Evolutionary conservation across 805 yeast species (phyloP), one percentile per base, ranked within the genome.

Genomic region (Myxozyma neglecta): DNA sequence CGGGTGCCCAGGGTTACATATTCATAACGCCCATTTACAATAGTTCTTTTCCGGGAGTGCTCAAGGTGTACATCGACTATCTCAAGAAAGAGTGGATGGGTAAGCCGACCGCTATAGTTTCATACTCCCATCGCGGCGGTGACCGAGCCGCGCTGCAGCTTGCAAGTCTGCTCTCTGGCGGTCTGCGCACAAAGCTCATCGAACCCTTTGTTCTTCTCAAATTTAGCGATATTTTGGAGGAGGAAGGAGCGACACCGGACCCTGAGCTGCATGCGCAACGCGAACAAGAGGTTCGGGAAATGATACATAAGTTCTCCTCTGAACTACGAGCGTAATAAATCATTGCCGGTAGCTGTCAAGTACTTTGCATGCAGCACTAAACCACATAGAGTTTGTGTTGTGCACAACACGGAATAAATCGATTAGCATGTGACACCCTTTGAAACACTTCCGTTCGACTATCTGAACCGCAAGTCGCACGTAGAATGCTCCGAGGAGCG

Each of bases 21-120:
- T 70, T 77, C 54, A 73, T 77, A 9, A 57, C 75, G 9, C 79
- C 80, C 10, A 74, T 76, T 58, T 77, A 77, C 67, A 77, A 77
- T 58, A 68, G 75, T 68, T 73, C 78, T 7, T 71, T 70, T 51
- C 78, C 80, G 9, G 79, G 77, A 1, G 70, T 66, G 11, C 66
- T 77, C 49, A 77, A 77, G 64, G 75, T 75, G 55, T 77, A 78
- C 5, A 55, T 77, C 16, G 80, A 77, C 59, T 71, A 70, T 47
- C 65, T 77, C 34, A 76, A 46, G 53, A 45, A 67, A 36, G 79
- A 76, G 62, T 76, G 78, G 78, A 39, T 29, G 14, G 70, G 68
- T 14, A 76, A 76, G 61, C 75, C 77, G 1, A 73, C 72, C 3
- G 68, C 68, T 47, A 61, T 76, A 16, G 73, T 74, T n/a, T 62